Evolutionary conservation across 805 yeast genomes (phyloP), one percentile per base, ranked within the genome.

Genomic region (Saturnispora besseyi): DNA sequence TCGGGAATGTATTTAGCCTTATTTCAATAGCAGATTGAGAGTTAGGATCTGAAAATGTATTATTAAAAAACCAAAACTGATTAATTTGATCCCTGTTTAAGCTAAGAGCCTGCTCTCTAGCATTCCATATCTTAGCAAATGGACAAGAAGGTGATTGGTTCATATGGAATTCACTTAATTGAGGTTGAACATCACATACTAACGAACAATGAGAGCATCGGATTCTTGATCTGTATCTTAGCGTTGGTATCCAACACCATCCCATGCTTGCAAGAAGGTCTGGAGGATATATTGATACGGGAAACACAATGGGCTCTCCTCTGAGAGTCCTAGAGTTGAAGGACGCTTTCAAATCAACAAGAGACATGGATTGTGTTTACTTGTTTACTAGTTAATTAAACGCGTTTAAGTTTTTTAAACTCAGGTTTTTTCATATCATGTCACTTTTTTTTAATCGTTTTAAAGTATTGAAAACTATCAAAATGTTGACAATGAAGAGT

Each of bases 191-290:
- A 41, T 51, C 49, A 11, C 24, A 29, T 7, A 48, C 44, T 6
- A 48, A 3, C 13, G 44, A 40, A 46, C 55, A 53, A 34, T 28
- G 37, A 3, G 49, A 34, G 37, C 55, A 53, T 24, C 51, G 46
- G 11, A 53, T 44, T 26, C 52, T 15, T 37, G 37, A 45, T 38
- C 41, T 29, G 21, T 43, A 44, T 46, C 45, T 45, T 3, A 48
- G 37, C 5, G 51, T 12, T 5, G 55, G 53, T 5, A 47, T 48
- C 48, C 49, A 53, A 21, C 47, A 44, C 36, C 48, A 53, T 6
- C 55, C 55, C 24, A 51, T 32, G 28, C 41, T 47, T 1, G 55
- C 36, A 11, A 53, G 30, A 44, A 43, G 41, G n/a, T 53, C 51
- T 5, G 48, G 46, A 1, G 50, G 3, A 11, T 50, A 51, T n/a